A percentile compares a stretch with the other conserved stretches of the same genome.
Evolutionary conservation across 208 protist species (phyloP).

Genomic region (Leishmania amazonensis): DNA sequence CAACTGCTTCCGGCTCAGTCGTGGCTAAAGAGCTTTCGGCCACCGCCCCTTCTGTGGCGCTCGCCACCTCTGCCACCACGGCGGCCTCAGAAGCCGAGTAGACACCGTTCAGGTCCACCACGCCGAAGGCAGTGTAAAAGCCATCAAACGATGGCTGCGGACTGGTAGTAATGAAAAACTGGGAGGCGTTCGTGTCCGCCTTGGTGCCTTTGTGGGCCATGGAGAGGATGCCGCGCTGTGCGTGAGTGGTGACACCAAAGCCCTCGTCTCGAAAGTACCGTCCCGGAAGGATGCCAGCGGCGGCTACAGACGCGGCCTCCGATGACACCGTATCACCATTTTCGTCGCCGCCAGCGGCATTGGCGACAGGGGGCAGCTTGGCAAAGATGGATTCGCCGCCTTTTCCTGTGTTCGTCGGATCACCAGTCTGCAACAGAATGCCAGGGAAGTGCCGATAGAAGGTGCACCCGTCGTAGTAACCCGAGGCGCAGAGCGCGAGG

Average conservation of each 20-base stretch:
- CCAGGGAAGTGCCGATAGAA: conserved; percentile 95
- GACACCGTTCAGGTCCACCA: conserved; percentile 63
- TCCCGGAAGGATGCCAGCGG: conserved; percentile 13
- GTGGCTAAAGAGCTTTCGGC: not conserved
- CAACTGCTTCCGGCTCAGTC: not conserved
- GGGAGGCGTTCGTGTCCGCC: conserved; percentile 89
- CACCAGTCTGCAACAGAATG: conserved; percentile 94
- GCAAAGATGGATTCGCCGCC: conserved; percentile 95
- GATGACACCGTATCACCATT: not conserved
- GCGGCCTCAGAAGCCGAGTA: conserved; percentile 14
- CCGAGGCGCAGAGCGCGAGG: conserved; percentile 89
- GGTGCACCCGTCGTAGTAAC: conserved; percentile 93
- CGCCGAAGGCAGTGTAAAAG: conserved; percentile 96
- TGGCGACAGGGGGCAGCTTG: not conserved
- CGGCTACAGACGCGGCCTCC: conserved; percentile 1
- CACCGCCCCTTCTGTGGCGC: not conserved
- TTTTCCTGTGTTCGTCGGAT: conserved; percentile 93
- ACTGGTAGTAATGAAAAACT: conserved; percentile 86
- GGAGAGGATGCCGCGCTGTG: conserved; percentile 87
- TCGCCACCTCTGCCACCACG: conserved; percentile 10
- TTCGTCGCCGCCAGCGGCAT: not conserved
- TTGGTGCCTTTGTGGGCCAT: conserved; percentile 95
- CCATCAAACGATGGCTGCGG: conserved; percentile 71
- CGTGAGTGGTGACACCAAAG: conserved; percentile 92
- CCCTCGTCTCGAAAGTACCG: conserved; percentile 85